Evolutionary conservation across 2,329 filamentous ascomycete species (phyloP).

Genomic region (Penicillium sp.): DNA sequence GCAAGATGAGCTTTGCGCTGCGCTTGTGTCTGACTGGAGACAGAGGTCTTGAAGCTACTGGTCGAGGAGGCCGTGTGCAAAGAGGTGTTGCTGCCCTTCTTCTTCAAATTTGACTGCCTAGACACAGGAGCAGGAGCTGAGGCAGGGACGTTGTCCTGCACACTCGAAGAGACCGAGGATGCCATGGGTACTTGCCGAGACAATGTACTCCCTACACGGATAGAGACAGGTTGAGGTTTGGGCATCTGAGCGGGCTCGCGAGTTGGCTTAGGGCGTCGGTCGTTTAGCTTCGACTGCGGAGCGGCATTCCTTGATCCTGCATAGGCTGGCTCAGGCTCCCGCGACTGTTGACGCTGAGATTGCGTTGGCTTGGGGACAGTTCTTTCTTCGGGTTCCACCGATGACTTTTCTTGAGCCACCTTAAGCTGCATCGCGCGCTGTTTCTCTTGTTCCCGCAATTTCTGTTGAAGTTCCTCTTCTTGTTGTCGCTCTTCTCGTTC

Average conservation of each 20-base stretch:
- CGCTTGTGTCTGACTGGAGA: conserved; percentile 58
- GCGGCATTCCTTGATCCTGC: conserved; percentile 31
- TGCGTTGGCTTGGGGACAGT: conserved; percentile 26
- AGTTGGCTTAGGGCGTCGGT: conserved; percentile 46
- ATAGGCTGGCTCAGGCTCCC: conserved; percentile 30
- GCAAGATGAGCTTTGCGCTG: conserved; percentile 70
- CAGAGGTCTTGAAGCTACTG: conserved; percentile 62
- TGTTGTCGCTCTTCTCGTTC: conserved; percentile 34
- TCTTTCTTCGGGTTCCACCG: conserved; percentile 35
- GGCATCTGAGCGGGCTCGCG: conserved; percentile 45
- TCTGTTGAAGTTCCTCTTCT: conserved; percentile 39
- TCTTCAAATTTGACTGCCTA: conserved; percentile 50
- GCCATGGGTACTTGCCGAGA: conserved; percentile 45
- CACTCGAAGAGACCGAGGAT: conserved; percentile 55
- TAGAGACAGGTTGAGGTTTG: conserved; percentile 49
- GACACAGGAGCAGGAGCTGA: conserved; percentile 47
- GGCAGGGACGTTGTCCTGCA: conserved; percentile 55
- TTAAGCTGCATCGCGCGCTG: conserved; percentile 33
- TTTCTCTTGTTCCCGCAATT: conserved; percentile 35
- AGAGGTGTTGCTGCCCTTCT: conserved; percentile 66
- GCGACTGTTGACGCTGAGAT: conserved; percentile 28
- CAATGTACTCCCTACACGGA: conserved; percentile 48
- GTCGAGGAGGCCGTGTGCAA: conserved; percentile 55
- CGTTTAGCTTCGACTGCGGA: conserved; percentile 34
- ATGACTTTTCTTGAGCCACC: conserved; percentile 32